Conservation (phyloP, 805 yeast genomes). For the Yarrowia yakushimensis region DNA sequence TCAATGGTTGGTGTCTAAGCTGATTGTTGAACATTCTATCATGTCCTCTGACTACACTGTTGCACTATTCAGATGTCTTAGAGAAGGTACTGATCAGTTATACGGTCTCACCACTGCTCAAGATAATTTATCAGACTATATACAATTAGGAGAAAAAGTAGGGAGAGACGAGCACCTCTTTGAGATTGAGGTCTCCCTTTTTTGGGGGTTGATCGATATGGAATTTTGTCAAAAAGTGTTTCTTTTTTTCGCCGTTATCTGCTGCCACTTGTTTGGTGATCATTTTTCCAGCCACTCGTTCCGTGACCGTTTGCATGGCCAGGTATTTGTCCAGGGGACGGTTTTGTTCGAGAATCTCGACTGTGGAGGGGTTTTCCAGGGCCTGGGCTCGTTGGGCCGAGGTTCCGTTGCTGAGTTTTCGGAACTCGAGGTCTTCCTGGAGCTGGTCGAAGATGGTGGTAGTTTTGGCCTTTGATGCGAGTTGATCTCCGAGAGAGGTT, state of each 20-base stretch:
- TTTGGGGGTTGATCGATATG: background rate
- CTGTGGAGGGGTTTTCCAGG: background rate
- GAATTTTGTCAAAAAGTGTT: background rate
- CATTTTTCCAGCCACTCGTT: background rate
- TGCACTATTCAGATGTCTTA: too few species aligned
- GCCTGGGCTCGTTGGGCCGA: background rate
- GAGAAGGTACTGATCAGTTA: too few species aligned
- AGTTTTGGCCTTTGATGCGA: background rate
- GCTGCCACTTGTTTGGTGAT: background rate
- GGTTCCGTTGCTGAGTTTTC: background rate
- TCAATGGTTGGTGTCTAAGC: too few species aligned
- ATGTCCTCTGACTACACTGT: too few species aligned
- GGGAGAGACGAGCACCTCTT: background rate
- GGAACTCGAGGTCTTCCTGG: background rate
- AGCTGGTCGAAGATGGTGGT: background rate
- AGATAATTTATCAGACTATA: background rate
- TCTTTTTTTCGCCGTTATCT: background rate
- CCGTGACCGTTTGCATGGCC: background rate
- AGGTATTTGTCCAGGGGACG: background rate
- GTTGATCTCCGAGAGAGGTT: background rate
- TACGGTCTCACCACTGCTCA: too few species aligned
- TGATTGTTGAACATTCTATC: too few species aligned
- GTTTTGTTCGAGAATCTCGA: background rate
- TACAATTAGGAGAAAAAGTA: slow-evolving; percentile 20
- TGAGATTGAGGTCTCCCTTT: slow-evolving; percentile 8